Evolutionary conservation across 2,329 filamentous ascomycete genomes (phyloP).

Genomic region (Exophiala spinifera): DNA sequence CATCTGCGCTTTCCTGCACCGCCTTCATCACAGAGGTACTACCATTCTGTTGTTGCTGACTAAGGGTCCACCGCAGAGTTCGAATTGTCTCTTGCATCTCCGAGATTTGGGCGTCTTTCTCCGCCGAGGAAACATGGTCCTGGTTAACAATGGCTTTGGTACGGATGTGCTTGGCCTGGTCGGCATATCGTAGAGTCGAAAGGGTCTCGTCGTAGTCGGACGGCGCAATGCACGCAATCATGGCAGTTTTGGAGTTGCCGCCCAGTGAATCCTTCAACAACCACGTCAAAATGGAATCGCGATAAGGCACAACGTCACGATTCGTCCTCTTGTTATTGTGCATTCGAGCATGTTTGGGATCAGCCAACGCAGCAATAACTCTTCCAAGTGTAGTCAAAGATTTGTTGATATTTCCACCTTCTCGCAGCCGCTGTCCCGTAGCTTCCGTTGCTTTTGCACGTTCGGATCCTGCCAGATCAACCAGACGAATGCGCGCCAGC

Average conservation of each 20-base stretch:
- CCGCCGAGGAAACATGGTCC: conserved; percentile 84
- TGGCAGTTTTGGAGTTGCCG: conserved; percentile 96
- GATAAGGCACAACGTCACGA: conserved; percentile 80
- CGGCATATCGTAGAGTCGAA: conserved; percentile 91
- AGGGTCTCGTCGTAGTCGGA: conserved; percentile 96
- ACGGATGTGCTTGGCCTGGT: conserved; percentile 95
- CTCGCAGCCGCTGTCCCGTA: conserved; percentile 82
- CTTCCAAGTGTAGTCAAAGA: conserved; percentile 92
- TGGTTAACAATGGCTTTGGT: conserved; percentile 94
- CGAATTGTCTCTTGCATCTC: conserved; percentile 97
- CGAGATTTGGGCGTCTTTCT: conserved; percentile 88
- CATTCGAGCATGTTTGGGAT: conserved; percentile 60
- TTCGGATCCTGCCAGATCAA: conserved; percentile 93
- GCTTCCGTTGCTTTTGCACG: conserved; percentile 94
- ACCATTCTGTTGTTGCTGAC: conserved; percentile 40
- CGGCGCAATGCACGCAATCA: conserved; percentile 97
- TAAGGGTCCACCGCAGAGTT: conserved; percentile 71
- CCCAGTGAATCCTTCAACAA: conserved; percentile 92
- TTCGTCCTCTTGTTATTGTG: conserved; percentile 55
- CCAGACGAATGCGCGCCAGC: conserved; percentile 86
- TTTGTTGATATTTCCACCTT: conserved; percentile 99
- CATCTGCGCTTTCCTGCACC: conserved; percentile 72
- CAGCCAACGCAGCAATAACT: conserved; percentile 87
- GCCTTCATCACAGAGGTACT: conserved; percentile 54
- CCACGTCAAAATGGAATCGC: conserved; percentile 81